Evolutionary conservation across 345 rosid genomes (phyloP).

Genomic region (Acer campestre): DNA sequence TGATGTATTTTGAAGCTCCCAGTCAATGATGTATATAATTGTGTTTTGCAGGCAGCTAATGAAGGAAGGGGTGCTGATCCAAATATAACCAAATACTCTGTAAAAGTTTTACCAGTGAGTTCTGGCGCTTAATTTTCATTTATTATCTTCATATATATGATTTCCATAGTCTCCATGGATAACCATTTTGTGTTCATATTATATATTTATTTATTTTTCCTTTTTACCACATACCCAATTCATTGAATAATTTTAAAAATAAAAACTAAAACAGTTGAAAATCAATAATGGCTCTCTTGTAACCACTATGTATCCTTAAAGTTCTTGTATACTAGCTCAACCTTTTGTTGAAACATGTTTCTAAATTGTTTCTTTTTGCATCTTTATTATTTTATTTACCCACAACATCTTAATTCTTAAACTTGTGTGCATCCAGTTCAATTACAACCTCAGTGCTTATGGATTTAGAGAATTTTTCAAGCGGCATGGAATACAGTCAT

Average conservation of each 20-base stretch:
- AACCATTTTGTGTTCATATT: not conserved
- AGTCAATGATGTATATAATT: conserved; percentile 10
- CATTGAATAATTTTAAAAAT: not conserved
- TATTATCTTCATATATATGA: not conserved
- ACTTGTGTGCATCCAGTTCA: conserved; percentile 54
- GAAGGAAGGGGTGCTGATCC: conserved; percentile 70
- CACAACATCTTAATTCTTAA: not conserved
- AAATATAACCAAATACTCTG: conserved; percentile 66
- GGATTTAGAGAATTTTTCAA: conserved; percentile 97
- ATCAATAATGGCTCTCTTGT: not conserved
- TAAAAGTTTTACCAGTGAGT: conserved; percentile 89
- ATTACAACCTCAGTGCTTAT: conserved; percentile 73
- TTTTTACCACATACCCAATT: no score
- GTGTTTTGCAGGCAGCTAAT: conserved; percentile 57
- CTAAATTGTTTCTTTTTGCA: not conserved
- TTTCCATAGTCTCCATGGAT: not conserved
- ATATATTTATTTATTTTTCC: no score
- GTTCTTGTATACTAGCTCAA: not conserved
- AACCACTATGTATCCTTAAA: not conserved
- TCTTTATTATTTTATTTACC: not conserved
- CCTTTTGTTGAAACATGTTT: not conserved
- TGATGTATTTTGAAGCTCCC: not conserved
- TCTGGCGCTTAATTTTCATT: conserved; percentile 3
- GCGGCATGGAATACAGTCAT: conserved; percentile 55
- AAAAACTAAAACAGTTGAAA: not conserved